A percentile compares a stretch with the other conserved stretches of the same genome.
Evolutionary conservation across 768 basidiomycete genomes (phyloP).

Genomic region (Asterophora parasitica): DNA sequence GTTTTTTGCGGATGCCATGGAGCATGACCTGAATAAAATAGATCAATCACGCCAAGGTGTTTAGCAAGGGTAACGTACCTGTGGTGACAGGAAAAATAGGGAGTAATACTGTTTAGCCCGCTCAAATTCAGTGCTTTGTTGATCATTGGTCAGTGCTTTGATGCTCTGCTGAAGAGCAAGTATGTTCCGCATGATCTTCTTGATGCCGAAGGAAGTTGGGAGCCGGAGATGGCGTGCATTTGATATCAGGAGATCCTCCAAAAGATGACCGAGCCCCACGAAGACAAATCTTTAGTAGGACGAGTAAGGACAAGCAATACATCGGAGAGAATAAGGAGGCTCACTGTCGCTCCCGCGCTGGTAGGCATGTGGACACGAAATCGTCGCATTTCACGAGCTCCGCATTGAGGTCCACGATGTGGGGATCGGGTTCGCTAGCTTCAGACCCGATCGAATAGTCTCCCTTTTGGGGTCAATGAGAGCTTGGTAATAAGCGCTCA

Average conservation of each 20-base stretch:
- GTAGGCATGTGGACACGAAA: slow-evolving; percentile 55
- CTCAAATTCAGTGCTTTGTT: slow-evolving; percentile 63
- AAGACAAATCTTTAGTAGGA: slow-evolving; percentile 68
- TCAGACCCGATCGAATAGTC: slow-evolving; percentile 81
- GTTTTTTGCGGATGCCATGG: slow-evolving; percentile 56
- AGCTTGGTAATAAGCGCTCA: slow-evolving; percentile 5
- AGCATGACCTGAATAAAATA: slow-evolving; percentile 59
- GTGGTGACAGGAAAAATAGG: slow-evolving; percentile 68
- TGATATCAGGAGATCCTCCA: slow-evolving; percentile 78
- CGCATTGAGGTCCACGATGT: slow-evolving; percentile 79
- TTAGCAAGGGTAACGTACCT: slow-evolving; percentile 42
- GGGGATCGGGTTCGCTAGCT: slow-evolving; percentile 86
- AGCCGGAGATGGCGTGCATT: slow-evolving; percentile 66
- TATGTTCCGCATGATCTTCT: slow-evolving; percentile 86
- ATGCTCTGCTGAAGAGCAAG: slow-evolving; percentile 89
- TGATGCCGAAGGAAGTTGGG: slow-evolving; percentile 72
- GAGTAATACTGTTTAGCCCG: slow-evolving; percentile 78
- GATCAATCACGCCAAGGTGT: neutral
- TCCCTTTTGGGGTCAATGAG: slow-evolving; percentile 46
- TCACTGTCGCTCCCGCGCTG: slow-evolving; percentile 62
- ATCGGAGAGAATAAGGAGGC: slow-evolving; percentile 21
- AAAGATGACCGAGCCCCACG: slow-evolving; percentile 76
- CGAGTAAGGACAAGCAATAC: slow-evolving; percentile 8
- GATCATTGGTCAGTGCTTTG: slow-evolving; percentile 64
- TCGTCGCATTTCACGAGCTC: slow-evolving; percentile 78